Evolutionary conservation across 345 rosid genomes (phyloP).

Genomic region (Acer saccharum): DNA sequence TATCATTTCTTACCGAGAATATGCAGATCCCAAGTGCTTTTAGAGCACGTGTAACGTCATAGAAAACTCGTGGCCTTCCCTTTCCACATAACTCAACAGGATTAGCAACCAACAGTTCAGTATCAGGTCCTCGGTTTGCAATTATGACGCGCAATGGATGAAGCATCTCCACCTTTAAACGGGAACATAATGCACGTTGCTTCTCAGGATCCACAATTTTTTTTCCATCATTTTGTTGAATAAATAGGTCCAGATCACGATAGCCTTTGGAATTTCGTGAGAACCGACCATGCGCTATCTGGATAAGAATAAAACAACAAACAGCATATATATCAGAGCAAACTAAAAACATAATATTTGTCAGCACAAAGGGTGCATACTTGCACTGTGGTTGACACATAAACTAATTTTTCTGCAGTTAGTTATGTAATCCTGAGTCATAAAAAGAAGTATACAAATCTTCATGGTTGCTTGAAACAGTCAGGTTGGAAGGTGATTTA

Average conservation of each 20-base stretch:
- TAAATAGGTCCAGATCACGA: slow-evolving; percentile 76
- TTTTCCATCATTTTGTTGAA: slow-evolving; percentile 75
- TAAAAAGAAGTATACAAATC: background rate
- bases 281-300: slow-evolving; percentile 80
- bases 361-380: background rate
- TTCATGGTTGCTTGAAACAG: background rate
- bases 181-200: slow-evolving; percentile 49
- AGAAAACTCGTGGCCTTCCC: slow-evolving; percentile 88
- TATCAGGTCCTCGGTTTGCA: slow-evolving; percentile 76
- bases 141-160: slow-evolving; percentile 77
- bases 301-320: slow-evolving; percentile 21
- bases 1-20: slow-evolving; percentile 64
- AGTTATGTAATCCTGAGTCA: background rate
- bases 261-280: slow-evolving; percentile 46
- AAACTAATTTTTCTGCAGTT: background rate
- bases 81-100: slow-evolving; percentile 85
- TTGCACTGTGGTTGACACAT: background rate
- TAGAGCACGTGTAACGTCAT: slow-evolving; percentile 71
- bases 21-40: slow-evolving; percentile 75
- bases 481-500: background rate
- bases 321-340: background rate
- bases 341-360: background rate
- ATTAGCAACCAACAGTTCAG: slow-evolving; percentile 80
- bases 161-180: slow-evolving; percentile 77
- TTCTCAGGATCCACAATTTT: slow-evolving; percentile 70